These are phyloP conservation scores for Passalora sequoiae DNA, from an alignment of 2,329 filamentous ascomycete species.

Conservation along the genomic window DNA sequence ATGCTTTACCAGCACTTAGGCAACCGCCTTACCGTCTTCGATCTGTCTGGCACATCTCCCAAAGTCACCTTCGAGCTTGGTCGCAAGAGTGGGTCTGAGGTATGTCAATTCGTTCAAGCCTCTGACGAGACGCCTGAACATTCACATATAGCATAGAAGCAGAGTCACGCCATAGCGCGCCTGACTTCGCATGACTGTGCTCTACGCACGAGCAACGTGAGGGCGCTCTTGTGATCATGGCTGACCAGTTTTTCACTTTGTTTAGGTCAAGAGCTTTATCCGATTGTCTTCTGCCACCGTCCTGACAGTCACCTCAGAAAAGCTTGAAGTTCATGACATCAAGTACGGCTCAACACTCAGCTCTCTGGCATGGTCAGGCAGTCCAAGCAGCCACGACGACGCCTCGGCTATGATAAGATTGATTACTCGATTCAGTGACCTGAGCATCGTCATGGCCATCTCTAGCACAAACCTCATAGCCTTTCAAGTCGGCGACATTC, in stretches of 20 bases:
- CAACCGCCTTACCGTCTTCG: slow-evolving; percentile 56
- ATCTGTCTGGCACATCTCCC: slow-evolving; percentile 59
- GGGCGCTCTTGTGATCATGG: no score
- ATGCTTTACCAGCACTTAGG: slow-evolving; percentile 56
- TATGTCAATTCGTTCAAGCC: slow-evolving; percentile 60
- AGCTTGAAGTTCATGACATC: slow-evolving; percentile 62
- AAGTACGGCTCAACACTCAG: slow-evolving; percentile 55
- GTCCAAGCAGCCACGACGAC: neutral
- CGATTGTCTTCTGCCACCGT: slow-evolving; percentile 63
- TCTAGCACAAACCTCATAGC: slow-evolving; percentile 60
- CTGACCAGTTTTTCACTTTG: no score
- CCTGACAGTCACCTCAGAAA: slow-evolving; percentile 54
- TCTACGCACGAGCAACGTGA: no score
- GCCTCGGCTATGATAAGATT: slow-evolving; percentile 2
- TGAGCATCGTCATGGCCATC: slow-evolving; percentile 62
- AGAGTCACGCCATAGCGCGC: no score
- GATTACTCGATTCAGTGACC: slow-evolving; percentile 56
- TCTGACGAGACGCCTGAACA: no score
- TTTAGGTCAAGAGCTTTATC: no score
- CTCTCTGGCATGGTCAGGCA: slow-evolving; percentile 32
- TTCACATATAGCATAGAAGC: no score
- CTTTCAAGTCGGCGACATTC: slow-evolving; percentile 48
- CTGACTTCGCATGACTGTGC: no score
- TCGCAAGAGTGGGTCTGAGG: slow-evolving; percentile 39
- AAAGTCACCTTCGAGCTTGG: slow-evolving; percentile 50